Evolutionary conservation across 495 filamentous ascomycete species (phyloP).

Genomic region (Penicillium roqueforti): DNA sequence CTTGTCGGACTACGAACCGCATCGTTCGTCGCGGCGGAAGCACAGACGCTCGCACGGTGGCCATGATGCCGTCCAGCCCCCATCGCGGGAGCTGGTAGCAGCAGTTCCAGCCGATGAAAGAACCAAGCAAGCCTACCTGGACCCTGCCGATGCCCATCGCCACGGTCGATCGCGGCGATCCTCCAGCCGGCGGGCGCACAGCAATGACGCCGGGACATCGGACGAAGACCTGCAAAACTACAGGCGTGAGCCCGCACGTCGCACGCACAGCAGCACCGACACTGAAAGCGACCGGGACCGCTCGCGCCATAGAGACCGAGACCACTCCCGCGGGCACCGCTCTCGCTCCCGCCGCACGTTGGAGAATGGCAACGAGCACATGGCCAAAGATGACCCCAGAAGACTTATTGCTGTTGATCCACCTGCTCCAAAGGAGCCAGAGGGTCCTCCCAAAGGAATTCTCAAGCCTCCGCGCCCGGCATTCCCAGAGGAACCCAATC

Average conservation of each 20-base stretch:
- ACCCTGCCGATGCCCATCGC: slow-evolving; percentile 17
- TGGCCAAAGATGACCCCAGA: slow-evolving; percentile 22
- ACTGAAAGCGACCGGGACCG: slow-evolving; percentile 20
- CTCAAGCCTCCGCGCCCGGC: slow-evolving; percentile 66
- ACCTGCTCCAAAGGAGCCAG: slow-evolving; percentile 30
- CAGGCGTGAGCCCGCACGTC: slow-evolving; percentile 28
- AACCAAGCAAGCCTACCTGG: slow-evolving; percentile 20
- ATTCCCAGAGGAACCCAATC: slow-evolving; percentile 75
- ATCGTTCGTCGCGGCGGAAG: slow-evolving; percentile 10
- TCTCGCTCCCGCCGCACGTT: slow-evolving; percentile 24
- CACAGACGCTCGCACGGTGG: slow-evolving; percentile 13
- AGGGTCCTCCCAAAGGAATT: slow-evolving; percentile 58
- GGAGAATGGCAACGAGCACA: slow-evolving; percentile 18
- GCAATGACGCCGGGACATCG: slow-evolving; percentile 32
- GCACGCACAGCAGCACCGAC: slow-evolving; percentile 25
- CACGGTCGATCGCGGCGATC: slow-evolving; percentile 29
- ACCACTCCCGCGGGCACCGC: slow-evolving; percentile 13
- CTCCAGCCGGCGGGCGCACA: slow-evolving; percentile 29
- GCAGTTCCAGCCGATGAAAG: slow-evolving; percentile 7
- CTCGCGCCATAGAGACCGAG: slow-evolving; percentile 9
- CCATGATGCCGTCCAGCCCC: slow-evolving; percentile 7
- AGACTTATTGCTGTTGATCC: slow-evolving; percentile 31
- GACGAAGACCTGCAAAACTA: slow-evolving; percentile 40
- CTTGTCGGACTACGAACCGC: slow-evolving; percentile 31
- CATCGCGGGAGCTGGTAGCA: slow-evolving; percentile 15